These are phyloP conservation scores for Sugiyamaella boreocaroliniensis DNA, from an alignment of 805 yeast genomes.

Conservation along the genomic window DNA sequence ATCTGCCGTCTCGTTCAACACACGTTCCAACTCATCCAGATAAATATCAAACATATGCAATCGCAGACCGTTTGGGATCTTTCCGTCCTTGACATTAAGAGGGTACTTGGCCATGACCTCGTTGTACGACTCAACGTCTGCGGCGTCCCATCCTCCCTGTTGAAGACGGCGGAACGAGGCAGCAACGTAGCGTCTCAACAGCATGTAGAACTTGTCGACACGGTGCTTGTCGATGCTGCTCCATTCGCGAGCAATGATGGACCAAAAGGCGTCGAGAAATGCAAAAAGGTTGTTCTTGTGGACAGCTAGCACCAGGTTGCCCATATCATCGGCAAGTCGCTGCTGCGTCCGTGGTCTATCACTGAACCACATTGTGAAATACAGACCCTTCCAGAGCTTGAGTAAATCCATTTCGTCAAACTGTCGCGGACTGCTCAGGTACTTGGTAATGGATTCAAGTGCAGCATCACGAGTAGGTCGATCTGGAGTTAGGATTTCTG, in stretches of 20 bases:
- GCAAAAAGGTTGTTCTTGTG: slow-evolving; percentile 35
- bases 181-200: slow-evolving; percentile 69
- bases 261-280: slow-evolving; percentile 77
- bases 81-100: slow-evolving; percentile 45
- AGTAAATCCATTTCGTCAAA: slow-evolving; percentile 51
- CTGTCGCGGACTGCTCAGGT: slow-evolving; percentile 40
- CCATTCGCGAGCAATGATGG: slow-evolving; percentile 76
- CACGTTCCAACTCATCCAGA: slow-evolving; percentile 74
- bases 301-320: slow-evolving; percentile 39
- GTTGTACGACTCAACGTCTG: slow-evolving; percentile 35
- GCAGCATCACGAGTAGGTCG: slow-evolving; percentile 71
- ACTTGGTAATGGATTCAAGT: slow-evolving; percentile 54
- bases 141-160: slow-evolving; percentile 47
- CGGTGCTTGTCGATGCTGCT: slow-evolving; percentile 72
- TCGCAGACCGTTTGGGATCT: slow-evolving; percentile 68
- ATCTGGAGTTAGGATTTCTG: slow-evolving; percentile 28
- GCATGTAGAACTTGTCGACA: slow-evolving; percentile 75
- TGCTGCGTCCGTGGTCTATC: slow-evolving; percentile 93
- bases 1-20: slow-evolving; percentile 44
- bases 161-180: slow-evolving; percentile 55
- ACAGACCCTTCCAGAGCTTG: slow-evolving; percentile 94
- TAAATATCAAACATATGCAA: slow-evolving; percentile 80
- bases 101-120: slow-evolving; percentile 38
- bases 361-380: slow-evolving; percentile 92
- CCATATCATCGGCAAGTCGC: slow-evolving; percentile 66